Base-by-base conservation (phyloP, 2,329 filamentous ascomycete genomes). In the Colletotrichum lindemuthianum region DNA sequence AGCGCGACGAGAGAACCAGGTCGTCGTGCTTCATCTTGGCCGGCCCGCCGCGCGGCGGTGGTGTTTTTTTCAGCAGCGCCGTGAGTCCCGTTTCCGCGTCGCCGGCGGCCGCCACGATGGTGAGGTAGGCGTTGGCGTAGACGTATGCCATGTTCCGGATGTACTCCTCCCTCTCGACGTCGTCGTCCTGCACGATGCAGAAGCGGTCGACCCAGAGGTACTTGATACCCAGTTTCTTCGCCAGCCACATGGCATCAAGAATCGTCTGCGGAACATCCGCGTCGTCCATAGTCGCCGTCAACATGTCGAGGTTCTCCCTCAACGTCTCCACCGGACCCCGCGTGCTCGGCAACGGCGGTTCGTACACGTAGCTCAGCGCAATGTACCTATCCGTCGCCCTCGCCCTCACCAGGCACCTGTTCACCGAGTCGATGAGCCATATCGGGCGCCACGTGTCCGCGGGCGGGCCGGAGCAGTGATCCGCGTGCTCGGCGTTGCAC, bases 281-380 rank as follows among this genome's bases (percentile, higher is more conserved):
- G 32, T 70, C 63, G 13, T 81, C 78, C 13, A 82, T 66, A 4
- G 66, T 70, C 33, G 74, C 70, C 65, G 78, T 74, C 37, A 76
- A 76, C 37, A 72, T 73, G 16, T 76, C 75, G 15, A 80, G 43
- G 37, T 79, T 82, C 52, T 72, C 70, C 51, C 72, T 72, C 39
- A 77, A 67, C 33, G 80, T 73, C 67, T 77, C 75, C 32, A 70
- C 68, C 6, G 69, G 69, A 10, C 63, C 59, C 48, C 51, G 43
- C 45, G 59, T 41, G 15, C 53, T 53, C 9, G 69, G 68, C 5
- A 75, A 71, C 5, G 72, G 67, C 11, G 69, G 65, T 8, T 77
- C 78, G 73, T 78, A 81, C 39, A 82, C 79, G 67, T 83, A 83
- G 71, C 80, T 82, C 32, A 83, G 73, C n/a, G 80, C 78, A 4